phyloP scores from a whole-genome alignment of 768 basidiomycete species.

The Suillus weaverae region DNA sequence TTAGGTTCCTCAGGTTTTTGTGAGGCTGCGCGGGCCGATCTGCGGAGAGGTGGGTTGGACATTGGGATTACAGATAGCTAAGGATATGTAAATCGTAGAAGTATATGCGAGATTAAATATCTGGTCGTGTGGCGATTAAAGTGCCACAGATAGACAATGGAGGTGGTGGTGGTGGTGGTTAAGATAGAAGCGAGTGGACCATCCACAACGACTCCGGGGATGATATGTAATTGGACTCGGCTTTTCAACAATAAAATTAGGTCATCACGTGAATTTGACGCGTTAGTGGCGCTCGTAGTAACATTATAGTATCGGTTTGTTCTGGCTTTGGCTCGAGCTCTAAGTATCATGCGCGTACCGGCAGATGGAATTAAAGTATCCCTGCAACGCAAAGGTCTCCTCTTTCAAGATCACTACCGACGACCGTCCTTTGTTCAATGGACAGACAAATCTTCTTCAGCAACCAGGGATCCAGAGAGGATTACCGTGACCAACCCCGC shows the following conservation, averaged over 20 bases:
- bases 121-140: background rate
- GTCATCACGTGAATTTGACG: slow-evolving; percentile 24
- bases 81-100: slow-evolving; percentile 5
- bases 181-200: background rate
- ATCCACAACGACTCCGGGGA: background rate
- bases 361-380: background rate
- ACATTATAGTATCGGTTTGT: no score
- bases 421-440: background rate
- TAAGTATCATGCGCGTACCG: background rate
- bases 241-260: slow-evolving; percentile 6
- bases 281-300: slow-evolving; percentile 24
- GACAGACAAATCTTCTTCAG: background rate
- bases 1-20: slow-evolving; percentile 36
- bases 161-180: background rate
- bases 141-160: background rate
- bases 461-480: slow-evolving; percentile 30
- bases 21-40: slow-evolving; percentile 54
- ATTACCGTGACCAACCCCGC: slow-evolving; percentile 68
- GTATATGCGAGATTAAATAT: slow-evolving; percentile 1
- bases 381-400: background rate
- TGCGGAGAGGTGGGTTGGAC: slow-evolving; percentile 42
- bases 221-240: background rate
- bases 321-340: background rate
- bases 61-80: slow-evolving; percentile 27
- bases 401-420: slow-evolving; percentile 13